These are phyloP conservation scores for Xylogone sp. DNA, from an alignment of 2,329 filamentous ascomycete species.

Conservation along the genomic window DNA sequence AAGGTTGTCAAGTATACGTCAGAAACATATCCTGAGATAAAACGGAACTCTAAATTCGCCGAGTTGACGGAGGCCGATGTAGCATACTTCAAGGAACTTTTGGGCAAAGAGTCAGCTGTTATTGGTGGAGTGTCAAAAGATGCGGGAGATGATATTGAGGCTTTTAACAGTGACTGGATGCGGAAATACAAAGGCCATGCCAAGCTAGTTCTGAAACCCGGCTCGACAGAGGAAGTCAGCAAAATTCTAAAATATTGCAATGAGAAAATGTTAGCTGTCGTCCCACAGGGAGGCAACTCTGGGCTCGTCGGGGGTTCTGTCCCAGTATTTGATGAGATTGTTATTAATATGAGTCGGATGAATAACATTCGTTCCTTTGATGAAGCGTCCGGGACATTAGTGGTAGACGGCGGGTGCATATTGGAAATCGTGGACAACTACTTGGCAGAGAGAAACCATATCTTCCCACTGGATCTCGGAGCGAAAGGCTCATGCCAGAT, in stretches of 20 bases:
- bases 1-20: constrained; percentile 71
- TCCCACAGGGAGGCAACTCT: constrained; percentile 96
- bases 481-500: constrained; percentile 97
- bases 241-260: constrained; percentile 93
- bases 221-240: constrained; percentile 83
- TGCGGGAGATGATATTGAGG: constrained; percentile 75
- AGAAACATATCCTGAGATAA: constrained; percentile 79
- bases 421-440: constrained; percentile 86
- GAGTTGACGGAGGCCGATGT: constrained; percentile 76
- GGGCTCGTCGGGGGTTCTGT: constrained; percentile 93
- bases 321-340: constrained; percentile 97
- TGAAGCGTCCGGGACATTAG: constrained; percentile 84
- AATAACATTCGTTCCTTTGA: constrained; percentile 90
- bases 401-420: constrained; percentile 87
- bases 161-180: constrained; percentile 99
- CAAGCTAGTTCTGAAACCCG: constrained; percentile 81
- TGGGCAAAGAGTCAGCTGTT: constrained; percentile 74
- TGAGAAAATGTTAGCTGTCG: constrained; percentile 84
- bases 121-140: constrained; percentile 78
- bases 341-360: constrained; percentile 87
- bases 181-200: constrained; percentile 93
- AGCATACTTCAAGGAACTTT: constrained; percentile 73
- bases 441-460: constrained; percentile 75
- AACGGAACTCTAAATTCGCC: constrained; percentile 73
- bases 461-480: constrained; percentile 96